Conservation (phyloP, 2,329 filamentous ascomycete species). For the Colletotrichum neosansevieriae region DNA sequence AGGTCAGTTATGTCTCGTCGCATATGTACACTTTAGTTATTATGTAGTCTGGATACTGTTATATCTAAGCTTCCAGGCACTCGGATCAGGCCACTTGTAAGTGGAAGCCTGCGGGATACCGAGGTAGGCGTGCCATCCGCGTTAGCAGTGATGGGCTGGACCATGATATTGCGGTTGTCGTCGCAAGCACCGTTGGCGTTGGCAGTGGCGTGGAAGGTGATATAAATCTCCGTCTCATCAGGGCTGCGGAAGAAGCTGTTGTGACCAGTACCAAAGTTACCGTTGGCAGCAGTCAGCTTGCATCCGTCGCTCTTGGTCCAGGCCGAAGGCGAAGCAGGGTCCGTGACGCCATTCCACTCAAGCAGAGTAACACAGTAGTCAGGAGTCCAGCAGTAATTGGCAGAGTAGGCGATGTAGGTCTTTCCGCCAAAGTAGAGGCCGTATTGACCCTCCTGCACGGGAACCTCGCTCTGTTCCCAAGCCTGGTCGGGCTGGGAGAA, state of each 20-base stretch:
- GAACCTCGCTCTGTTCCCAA: conserved; percentile 62
- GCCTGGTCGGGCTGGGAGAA: conserved; percentile 63
- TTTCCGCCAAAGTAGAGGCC: conserved; percentile 65
- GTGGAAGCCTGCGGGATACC: conserved; percentile 49
- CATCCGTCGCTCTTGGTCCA: conserved; percentile 66
- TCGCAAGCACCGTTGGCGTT: conserved; percentile 64
- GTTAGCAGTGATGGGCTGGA: conserved; percentile 62
- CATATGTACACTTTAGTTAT: background rate
- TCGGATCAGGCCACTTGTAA: conserved; percentile 44
- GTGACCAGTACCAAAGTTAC: conserved; percentile 68
- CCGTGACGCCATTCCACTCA: conserved; percentile 62
- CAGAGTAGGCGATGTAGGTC: conserved; percentile 66
- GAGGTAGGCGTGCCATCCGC: conserved; percentile 64
- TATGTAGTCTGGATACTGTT: background rate
- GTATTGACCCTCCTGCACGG: conserved; percentile 67
- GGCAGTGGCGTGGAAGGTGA: conserved; percentile 67
- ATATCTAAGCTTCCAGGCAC: background rate
- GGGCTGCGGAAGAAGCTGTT: conserved; percentile 71
- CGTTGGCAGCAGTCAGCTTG: conserved; percentile 64
- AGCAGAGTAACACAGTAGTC: conserved; percentile 66
- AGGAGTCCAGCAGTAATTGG: conserved; percentile 67
- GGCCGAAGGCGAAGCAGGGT: conserved; percentile 56
- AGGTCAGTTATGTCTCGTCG: background rate
- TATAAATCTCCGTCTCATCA: conserved; percentile 66
- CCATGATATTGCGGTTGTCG: conserved; percentile 65